Evolutionary conservation across 163 green algal species (phyloP).

Genomic region (Volvox carteri): DNA sequence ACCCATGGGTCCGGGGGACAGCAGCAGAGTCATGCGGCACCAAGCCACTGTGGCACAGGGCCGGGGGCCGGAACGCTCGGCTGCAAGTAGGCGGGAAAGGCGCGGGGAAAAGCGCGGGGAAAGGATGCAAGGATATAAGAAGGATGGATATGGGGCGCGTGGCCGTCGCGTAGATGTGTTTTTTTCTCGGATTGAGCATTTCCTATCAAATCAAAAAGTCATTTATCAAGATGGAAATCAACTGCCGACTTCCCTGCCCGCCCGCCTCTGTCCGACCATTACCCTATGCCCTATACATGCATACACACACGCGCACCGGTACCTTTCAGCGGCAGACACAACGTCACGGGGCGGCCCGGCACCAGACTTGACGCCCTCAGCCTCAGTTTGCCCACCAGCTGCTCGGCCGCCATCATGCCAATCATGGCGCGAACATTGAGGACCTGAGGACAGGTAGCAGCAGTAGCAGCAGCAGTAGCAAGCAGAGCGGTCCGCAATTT

Average conservation of each 20-base stretch:
- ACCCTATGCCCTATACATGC: not conserved
- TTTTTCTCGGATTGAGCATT: too few relatives aligned
- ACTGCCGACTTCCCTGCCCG: too few relatives aligned
- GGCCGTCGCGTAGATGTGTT: too few relatives aligned
- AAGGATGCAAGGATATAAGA: too few relatives aligned
- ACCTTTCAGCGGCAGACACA: conserved; percentile 45
- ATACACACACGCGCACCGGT: not conserved
- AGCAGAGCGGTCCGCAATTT: too few relatives aligned
- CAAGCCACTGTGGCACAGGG: conserved; percentile 32
- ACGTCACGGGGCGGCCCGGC: conserved; percentile 11
- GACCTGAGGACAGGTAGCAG: conserved; percentile 8
- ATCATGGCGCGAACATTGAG: conserved; percentile 52
- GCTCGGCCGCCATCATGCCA: conserved; percentile 47
- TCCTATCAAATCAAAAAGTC: too few relatives aligned
- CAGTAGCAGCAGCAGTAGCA: too few relatives aligned
- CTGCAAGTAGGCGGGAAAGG: not conserved
- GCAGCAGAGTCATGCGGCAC: conserved; percentile 45
- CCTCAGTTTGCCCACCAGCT: conserved; percentile 54
- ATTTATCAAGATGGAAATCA: too few relatives aligned
- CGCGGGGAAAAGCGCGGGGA: not conserved
- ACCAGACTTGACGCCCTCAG: conserved; percentile 27
- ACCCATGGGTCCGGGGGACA: conserved; percentile 1
- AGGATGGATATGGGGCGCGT: too few relatives aligned
- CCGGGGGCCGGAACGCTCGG: conserved; percentile 24
- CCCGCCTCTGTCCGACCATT: too few relatives aligned